Percentiles rank a stretch among this genome's conserved stretches.
Evolutionary conservation across 352 stramenopile genomes (phyloP).

Genomic region (Halophytophthora batemanensis): DNA sequence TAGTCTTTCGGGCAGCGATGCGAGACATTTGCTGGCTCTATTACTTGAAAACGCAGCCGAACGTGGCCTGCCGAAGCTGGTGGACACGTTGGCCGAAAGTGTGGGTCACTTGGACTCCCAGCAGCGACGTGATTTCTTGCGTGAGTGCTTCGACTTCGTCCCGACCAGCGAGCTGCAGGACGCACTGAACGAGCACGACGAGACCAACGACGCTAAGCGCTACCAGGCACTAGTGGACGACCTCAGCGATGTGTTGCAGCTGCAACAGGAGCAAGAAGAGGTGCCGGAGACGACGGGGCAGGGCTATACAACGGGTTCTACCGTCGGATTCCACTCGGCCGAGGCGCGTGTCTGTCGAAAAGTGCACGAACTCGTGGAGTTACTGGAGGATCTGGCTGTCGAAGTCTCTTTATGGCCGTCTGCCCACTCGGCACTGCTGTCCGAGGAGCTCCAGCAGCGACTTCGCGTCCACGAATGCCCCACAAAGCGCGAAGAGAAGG

Average conservation of each 20-base stretch:
- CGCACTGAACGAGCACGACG: slow-evolving; percentile 43
- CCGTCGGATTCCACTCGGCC: slow-evolving; percentile 46
- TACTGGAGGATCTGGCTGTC: slow-evolving; percentile 52
- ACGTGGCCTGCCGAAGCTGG: slow-evolving; percentile 32
- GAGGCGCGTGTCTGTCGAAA: slow-evolving; percentile 46
- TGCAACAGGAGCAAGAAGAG: slow-evolving; percentile 6
- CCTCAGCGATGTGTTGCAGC: slow-evolving; percentile 34
- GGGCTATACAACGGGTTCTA: background rate
- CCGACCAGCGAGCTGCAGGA: slow-evolving; percentile 48
- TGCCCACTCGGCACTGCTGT: slow-evolving; percentile 12
- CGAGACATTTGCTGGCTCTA: slow-evolving; percentile 29
- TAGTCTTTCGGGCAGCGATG: slow-evolving; percentile 31
- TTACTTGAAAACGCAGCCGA: slow-evolving; percentile 41
- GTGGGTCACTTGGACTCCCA: slow-evolving; percentile 43
- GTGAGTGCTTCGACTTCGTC: slow-evolving; percentile 61
- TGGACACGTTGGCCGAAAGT: slow-evolving; percentile 34
- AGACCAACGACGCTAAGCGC: slow-evolving; percentile 54
- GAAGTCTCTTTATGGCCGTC: slow-evolving; percentile 39
- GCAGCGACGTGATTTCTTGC: slow-evolving; percentile 43
- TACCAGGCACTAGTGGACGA: slow-evolving; percentile 51
- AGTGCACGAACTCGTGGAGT: slow-evolving; percentile 51
- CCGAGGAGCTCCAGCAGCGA: slow-evolving; percentile 18
- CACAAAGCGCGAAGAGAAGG: slow-evolving; percentile 44
- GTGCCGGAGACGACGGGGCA: background rate
- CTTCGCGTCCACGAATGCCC: slow-evolving; percentile 40